Percentiles rank a stretch among this genome's conserved stretches.
phyloP scores from a whole-genome alignment of 73 alveolate genomes.

The Loxodes magnus region DNA sequence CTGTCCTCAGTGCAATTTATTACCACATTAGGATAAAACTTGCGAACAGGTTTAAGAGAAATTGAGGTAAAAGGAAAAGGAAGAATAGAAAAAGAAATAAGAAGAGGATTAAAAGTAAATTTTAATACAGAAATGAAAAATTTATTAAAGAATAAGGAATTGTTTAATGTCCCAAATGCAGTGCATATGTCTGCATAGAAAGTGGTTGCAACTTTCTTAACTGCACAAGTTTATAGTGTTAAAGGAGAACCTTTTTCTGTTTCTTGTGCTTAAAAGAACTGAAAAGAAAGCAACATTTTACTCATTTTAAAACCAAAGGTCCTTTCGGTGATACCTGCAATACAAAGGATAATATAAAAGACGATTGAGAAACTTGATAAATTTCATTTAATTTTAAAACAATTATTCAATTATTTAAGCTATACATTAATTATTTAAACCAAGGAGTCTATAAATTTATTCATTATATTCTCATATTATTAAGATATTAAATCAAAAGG shows the following conservation, averaged over 20 bases:
- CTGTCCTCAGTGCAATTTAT: slow-evolving; percentile 11
- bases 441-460: too few species aligned
- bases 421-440: too few species aligned
- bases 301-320: slow-evolving; percentile 2
- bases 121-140: too few species aligned
- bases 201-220: slow-evolving; percentile 8
- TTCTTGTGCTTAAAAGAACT: neutral
- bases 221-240: neutral
- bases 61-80: neutral
- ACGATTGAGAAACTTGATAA: too few species aligned
- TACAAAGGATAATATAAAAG: slow-evolving; percentile 2
- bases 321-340: slow-evolving; percentile 13
- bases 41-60: slow-evolving; percentile 6
- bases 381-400: too few species aligned
- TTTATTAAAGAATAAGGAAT: too few species aligned
- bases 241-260: slow-evolving; percentile 3
- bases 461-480: too few species aligned
- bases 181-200: neutral
- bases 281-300: neutral
- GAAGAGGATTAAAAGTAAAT: neutral
- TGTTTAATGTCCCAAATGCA: slow-evolving; percentile 14
- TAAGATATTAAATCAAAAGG: too few species aligned
- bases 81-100: neutral
- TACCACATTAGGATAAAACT: neutral
- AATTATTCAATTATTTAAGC: too few species aligned